These are phyloP conservation scores for Cercospora sp. DNA, from an alignment of 2,329 filamentous ascomycete species.

Conservation along the genomic window DNA sequence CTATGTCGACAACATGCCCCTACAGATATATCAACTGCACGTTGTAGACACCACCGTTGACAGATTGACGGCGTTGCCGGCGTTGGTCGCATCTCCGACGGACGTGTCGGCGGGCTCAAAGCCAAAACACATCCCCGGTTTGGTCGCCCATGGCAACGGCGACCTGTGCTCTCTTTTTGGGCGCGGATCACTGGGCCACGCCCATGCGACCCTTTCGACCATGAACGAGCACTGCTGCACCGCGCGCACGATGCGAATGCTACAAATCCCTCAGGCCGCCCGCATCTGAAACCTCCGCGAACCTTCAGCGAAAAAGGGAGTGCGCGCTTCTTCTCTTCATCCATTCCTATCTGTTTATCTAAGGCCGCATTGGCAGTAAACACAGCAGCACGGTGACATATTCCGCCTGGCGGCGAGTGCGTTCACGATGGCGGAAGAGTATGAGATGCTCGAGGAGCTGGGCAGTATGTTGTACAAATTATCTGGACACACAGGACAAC, in stretches of 20 bases:
- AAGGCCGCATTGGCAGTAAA: constrained; percentile 9
- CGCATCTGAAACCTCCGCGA: constrained; percentile 14
- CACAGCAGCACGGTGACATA: constrained; percentile 14
- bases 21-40: neutral
- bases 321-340: neutral
- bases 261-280: constrained; percentile 1
- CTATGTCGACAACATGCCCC: neutral
- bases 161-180: neutral
- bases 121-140: neutral
- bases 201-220: neutral
- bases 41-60: neutral
- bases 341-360: constrained; percentile 21
- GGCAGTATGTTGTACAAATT: constrained; percentile 66
- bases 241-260: neutral
- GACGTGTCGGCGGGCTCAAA: neutral
- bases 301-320: constrained; percentile 6
- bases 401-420: constrained; percentile 16
- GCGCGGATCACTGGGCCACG: neutral
- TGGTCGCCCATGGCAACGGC: neutral
- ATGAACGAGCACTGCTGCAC: neutral
- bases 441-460: constrained; percentile 93
- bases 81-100: neutral
- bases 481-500: neutral
- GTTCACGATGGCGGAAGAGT: constrained; percentile 69
- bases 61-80: neutral